Evolutionary conservation across 805 yeast genomes (phyloP).

Genomic region (Ascoidea tarda): DNA sequence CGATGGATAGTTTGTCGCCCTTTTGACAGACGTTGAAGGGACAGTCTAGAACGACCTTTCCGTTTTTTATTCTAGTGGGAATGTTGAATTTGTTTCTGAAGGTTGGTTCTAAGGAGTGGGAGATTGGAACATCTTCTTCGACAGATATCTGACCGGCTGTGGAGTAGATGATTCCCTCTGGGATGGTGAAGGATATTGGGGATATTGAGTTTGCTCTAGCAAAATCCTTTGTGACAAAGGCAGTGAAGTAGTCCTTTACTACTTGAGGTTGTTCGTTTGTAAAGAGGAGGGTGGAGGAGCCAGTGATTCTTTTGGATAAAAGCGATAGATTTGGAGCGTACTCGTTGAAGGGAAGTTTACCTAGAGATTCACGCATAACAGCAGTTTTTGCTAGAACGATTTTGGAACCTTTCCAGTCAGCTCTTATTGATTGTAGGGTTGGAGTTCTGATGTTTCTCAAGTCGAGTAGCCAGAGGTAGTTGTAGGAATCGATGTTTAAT

Average conservation of each 20-base stretch:
- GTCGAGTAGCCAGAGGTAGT: conserved; percentile 73
- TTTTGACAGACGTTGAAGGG: conserved; percentile 70
- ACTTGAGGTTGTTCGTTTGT: conserved; percentile 81
- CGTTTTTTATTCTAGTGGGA: conserved; percentile 82
- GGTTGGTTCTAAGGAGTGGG: conserved; percentile 90
- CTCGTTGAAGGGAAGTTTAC: conserved; percentile 79
- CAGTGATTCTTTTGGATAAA: conserved; percentile 48
- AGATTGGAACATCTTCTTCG: conserved; percentile 94
- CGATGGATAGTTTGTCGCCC: conserved; percentile 75
- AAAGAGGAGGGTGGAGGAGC: conserved; percentile 78
- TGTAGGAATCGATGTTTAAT: conserved; percentile 60
- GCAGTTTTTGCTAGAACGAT: conserved; percentile 84
- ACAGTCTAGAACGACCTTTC: conserved; percentile 66
- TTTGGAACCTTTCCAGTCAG: conserved; percentile 86
- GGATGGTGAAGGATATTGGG: conserved; percentile 73
- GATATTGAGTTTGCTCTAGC: conserved; percentile 81
- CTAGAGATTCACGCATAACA: conserved; percentile 86
- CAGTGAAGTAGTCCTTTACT: conserved; percentile 77
- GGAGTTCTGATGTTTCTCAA: conserved; percentile 93
- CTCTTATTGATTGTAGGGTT: conserved; percentile 83
- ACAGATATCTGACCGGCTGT: conserved; percentile 85
- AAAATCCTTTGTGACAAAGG: conserved; percentile 68
- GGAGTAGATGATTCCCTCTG: conserved; percentile 84
- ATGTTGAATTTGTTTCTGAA: conserved; percentile 78
- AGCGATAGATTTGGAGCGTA: conserved; percentile 72